Evolutionary conservation across 2,329 filamentous ascomycete genomes (phyloP), one percentile per base, ranked within the genome.

Genomic region (Fusarium clavum): DNA sequence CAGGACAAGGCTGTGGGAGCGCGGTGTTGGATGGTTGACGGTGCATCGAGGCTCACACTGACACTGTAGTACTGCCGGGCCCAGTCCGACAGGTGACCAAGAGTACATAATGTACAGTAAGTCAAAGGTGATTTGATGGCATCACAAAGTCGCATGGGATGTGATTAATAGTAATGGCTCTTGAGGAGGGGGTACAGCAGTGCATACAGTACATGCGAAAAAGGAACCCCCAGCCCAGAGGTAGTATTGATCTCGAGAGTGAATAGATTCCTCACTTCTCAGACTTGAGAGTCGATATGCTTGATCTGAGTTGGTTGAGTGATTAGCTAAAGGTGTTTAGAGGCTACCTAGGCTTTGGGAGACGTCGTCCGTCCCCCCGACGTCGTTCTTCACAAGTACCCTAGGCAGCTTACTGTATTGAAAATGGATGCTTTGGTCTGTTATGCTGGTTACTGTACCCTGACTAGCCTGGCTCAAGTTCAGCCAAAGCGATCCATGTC

Each of bases 371-470:
- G 44, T 8, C 44, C 18, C 25, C 44, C 44, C 44, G 44, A 46
- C n/a, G 44, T 46, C 18, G 44, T 46, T 29, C 44, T 46, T n/a
- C 25, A 11, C 18, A 27, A 46, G 44, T 46, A 13, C 25, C 24
- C 44, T 29, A 46, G 34, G 18, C 7, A 38, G 20, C 20, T 44
- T 16, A 46, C 24, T 46, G 34, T 29, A n/a, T 27, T 18, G 22
- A 46, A 46, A 25, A 29, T 46, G 25, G 12, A 46, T 46, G 25
- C 24, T 29, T n/a, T 46, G 24, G 22, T 45, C 43, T 45, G 16
- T 32, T 18, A 16, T 52, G 32, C 60, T 62, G 63, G 63, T 24
- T 67, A 61, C 48, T 49, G 63, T 66, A 66, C 63, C 63, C 63
- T 66, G 48, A 56, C 30, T 66, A 66, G 61, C 63, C 63, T 66